Conservation (phyloP, 306 rosid genomes). For the Castanea sativa region DNA sequence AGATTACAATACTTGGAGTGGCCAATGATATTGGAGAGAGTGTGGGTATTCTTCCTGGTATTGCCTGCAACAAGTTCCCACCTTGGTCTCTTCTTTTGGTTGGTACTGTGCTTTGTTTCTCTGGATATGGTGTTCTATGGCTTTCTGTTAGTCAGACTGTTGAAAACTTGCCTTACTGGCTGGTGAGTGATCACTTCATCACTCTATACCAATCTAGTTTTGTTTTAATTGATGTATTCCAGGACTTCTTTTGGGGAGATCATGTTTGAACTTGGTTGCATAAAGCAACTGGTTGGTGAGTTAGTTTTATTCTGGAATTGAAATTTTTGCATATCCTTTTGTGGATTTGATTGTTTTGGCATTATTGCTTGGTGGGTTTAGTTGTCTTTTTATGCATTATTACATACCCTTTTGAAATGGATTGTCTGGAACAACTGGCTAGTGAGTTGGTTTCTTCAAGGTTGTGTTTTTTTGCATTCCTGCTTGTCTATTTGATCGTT, state of each 20-base stretch:
- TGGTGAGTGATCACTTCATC: conserved; percentile 39
- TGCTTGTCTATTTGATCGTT: background rate
- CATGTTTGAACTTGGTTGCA: background rate
- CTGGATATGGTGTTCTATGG: conserved; percentile 77
- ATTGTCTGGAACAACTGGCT: background rate
- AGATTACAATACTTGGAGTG: conserved; percentile 73
- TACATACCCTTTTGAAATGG: background rate
- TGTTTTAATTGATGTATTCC: background rate
- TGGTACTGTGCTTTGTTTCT: conserved; percentile 56
- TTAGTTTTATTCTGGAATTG: background rate
- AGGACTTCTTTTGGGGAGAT: background rate
- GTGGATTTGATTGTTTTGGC: background rate
- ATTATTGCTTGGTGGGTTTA: background rate
- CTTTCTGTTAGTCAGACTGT: conserved; percentile 56
- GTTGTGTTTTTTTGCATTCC: background rate
- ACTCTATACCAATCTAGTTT: background rate
- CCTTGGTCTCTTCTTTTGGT: conserved; percentile 78
- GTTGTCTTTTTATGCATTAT: background rate
- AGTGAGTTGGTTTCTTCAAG: background rate
- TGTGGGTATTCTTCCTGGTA: conserved; percentile 61
- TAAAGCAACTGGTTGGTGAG: background rate
- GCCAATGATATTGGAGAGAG: conserved; percentile 81
- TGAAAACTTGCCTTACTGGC: conserved; percentile 46
- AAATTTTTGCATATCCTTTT: background rate
- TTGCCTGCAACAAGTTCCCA: conserved; percentile 76